Base-by-base conservation (phyloP, 129 eudicot genomes). In the Chrysanthemum makinoi region DNA sequence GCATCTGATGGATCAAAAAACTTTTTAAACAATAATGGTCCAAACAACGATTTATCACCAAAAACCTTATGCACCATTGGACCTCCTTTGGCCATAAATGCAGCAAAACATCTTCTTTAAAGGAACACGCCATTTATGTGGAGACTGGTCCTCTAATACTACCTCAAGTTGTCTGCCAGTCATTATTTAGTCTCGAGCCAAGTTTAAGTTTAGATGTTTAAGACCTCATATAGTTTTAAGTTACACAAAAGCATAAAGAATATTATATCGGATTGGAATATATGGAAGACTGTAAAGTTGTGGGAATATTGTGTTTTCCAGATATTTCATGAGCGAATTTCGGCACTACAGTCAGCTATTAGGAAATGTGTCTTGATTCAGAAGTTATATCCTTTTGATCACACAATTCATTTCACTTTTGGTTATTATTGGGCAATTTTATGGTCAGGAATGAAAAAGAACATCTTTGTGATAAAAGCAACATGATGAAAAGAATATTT, bases 1-100 rank as follows among this genome's bases (percentile, higher is more conserved):
- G 97, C 97, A 69, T 90, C 97, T 3, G 97, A 90, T 24, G 97
- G 97, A 83, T 90, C 97, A 72, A 90, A 90, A 75, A 85, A 87
- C 77, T 90, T 90, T 6, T 80, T 89, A 78, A 87, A 87, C 88
- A 90, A 81, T 61, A 83, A 75, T 5, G 97, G 97, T 69, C 95
- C 89, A 79, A 90, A 90, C 67, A 90, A 44, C 1, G 97, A 90
- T 19, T 87, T 87, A 55, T 83, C 70, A 43, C 85, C 87, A 55
- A 85, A 88, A 20, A 74, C 73, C 69, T 74, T 76, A n/a, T 77
- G 79, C 35, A 65, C 62, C 4, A 55, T 43, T n/a, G 84, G 72
- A 61, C 69, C 80, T n/a, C 84, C 91, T 69, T 79, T 85, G 59
- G 75, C 68, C 69, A 82, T 75, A 55, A 83, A 76, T 22, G 76